Evolutionary conservation across 139 green algal species (phyloP).

Genomic region (Chlamydomonas applanata): DNA sequence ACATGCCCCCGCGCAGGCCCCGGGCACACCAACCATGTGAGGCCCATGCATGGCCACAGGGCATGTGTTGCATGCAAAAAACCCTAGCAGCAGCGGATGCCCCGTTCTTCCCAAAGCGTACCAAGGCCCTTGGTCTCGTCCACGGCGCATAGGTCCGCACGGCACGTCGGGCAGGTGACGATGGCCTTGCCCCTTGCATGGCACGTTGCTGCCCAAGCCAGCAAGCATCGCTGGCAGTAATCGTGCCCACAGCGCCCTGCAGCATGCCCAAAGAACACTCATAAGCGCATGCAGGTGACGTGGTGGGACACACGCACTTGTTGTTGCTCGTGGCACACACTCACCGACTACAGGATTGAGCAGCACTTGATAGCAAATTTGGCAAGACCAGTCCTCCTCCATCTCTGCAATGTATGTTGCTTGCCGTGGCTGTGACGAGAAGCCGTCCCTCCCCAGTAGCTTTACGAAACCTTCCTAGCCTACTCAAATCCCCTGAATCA

Average conservation of each 20-base stretch:
- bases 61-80: too few species aligned
- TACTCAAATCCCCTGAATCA: not conserved
- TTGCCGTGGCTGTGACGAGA: not conserved
- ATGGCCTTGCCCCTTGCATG: not conserved
- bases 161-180: not conserved
- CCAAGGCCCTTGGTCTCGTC: not conserved
- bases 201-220: not conserved
- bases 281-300: too few species aligned
- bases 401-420: not conserved
- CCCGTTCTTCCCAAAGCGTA: not conserved
- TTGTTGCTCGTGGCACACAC: not conserved
- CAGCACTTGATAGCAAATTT: constrained; percentile 18
- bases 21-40: not conserved
- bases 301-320: not conserved
- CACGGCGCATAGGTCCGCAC: not conserved
- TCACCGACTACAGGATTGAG: constrained; percentile 25
- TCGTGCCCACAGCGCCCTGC: constrained; percentile 24
- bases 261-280: not conserved
- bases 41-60: too few species aligned
- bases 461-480: not conserved
- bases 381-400: constrained; percentile 4
- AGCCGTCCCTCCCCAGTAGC: not conserved
- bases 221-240: constrained; percentile 16
- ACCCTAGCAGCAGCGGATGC: constrained; percentile 7
- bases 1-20: not conserved